Evolutionary conservation across 2,329 filamentous ascomycete species (phyloP).

Genomic region (Corynespora cassiicola): DNA sequence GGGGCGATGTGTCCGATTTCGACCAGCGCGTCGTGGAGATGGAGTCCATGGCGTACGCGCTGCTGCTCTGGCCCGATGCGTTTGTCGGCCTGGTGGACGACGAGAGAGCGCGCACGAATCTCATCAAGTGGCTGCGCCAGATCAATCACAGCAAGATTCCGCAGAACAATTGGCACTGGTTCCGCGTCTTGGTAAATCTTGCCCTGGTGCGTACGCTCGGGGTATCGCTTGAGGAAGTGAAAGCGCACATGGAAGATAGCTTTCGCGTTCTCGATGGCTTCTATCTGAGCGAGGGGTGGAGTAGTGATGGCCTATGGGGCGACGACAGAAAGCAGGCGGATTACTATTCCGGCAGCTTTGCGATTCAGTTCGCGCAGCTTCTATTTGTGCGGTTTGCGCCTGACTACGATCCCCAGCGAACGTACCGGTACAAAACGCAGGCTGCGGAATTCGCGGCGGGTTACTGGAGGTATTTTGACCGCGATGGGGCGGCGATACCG

Average conservation of each 20-base stretch:
- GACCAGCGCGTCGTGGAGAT: slow-evolving; percentile 61
- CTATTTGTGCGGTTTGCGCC: slow-evolving; percentile 50
- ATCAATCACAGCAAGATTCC: slow-evolving; percentile 53
- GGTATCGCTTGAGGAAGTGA: slow-evolving; percentile 37
- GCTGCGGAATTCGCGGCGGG: slow-evolving; percentile 48
- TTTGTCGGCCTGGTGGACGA: slow-evolving; percentile 34
- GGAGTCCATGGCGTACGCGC: slow-evolving; percentile 54
- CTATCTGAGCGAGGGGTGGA: slow-evolving; percentile 53
- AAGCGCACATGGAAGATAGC: slow-evolving; percentile 44
- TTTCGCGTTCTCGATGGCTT: slow-evolving; percentile 51
- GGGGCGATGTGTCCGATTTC: slow-evolving; percentile 50
- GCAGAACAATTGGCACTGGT: slow-evolving; percentile 58
- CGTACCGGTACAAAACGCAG: slow-evolving; percentile 40
- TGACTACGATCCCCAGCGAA: slow-evolving; percentile 46
- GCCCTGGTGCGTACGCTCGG: slow-evolving; percentile 48
- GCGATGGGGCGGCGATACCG: slow-evolving; percentile 52
- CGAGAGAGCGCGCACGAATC: slow-evolving; percentile 31
- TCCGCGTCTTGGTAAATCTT: slow-evolving; percentile 56
- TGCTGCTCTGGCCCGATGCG: slow-evolving; percentile 47
- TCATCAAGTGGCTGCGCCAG: slow-evolving; percentile 47
- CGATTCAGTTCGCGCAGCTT: slow-evolving; percentile 57
- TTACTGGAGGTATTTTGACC: slow-evolving; percentile 57
- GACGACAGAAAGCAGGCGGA: slow-evolving; percentile 49
- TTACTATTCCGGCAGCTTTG: slow-evolving; percentile 60
- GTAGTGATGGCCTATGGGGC: slow-evolving; percentile 52